Percentiles rank a stretch among this genome's conserved stretches.
Evolutionary conservation across 2,329 filamentous ascomycete genomes (phyloP).

Genomic region (Fusarium xylarioides): DNA sequence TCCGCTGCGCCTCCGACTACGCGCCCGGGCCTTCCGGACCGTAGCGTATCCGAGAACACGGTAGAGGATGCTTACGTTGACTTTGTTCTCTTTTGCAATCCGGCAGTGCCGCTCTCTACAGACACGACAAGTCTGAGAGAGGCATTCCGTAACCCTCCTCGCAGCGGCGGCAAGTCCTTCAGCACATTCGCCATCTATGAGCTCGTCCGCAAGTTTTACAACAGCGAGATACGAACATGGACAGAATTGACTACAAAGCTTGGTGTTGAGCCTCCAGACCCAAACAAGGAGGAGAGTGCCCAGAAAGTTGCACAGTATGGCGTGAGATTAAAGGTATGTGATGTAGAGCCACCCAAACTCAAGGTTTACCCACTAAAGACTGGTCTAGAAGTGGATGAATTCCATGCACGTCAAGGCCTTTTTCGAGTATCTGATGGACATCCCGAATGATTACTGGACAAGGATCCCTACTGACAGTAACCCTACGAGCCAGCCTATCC

Average conservation of each 20-base stretch:
- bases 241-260: constrained; percentile 84
- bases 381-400: constrained; percentile 87
- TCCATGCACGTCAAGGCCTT: constrained; percentile 96
- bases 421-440: constrained; percentile 86
- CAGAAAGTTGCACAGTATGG: constrained; percentile 97
- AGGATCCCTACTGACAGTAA: constrained; percentile 74
- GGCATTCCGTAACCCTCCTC: constrained; percentile 81
- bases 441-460: constrained; percentile 81
- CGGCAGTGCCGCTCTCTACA: constrained; percentile 71
- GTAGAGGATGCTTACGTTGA: constrained; percentile 84
- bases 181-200: constrained; percentile 80
- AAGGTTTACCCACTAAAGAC: constrained; percentile 10
- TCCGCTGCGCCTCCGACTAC: constrained; percentile 27
- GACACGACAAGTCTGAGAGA: constrained; percentile 78
- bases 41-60: constrained; percentile 71
- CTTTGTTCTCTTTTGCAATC: constrained; percentile 93
- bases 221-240: constrained; percentile 91
- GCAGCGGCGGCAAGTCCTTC: constrained; percentile 88
- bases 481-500: constrained; percentile 69
- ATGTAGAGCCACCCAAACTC: background rate
- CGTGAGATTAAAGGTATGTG: constrained; percentile 81
- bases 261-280: constrained; percentile 86
- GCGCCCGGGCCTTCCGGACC: constrained; percentile 65
- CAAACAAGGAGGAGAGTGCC: constrained; percentile 84
- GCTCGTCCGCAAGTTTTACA: constrained; percentile 80